Base-by-base conservation (phyloP, 441 rosid genomes). In the Syzygium syzygioides region DNA sequence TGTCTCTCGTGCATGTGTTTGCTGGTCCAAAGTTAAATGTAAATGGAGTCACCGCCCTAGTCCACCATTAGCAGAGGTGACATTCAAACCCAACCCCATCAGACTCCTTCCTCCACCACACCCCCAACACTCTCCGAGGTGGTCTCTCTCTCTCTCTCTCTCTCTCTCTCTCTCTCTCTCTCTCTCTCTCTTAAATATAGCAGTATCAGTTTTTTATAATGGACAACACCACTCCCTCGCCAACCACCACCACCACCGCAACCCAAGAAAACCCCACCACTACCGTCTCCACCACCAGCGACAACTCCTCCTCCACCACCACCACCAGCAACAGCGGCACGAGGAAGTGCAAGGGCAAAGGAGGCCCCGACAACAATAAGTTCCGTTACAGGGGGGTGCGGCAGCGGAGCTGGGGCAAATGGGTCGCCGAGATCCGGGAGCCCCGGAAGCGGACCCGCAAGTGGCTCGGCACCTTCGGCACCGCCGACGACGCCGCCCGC, bases 351-450 rank as follows among this genome's bases (percentile, higher is more conserved):
- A 96, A 94, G 88, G 98, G 99, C 86, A 96, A 95, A 91, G 99
- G 99, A 9, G 99, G 99, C 17, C 99, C 99, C 0, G 99, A 96
- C 60, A 97, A 97, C 83, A 89, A 93, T 88, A 97, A 96, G 95
- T 97, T 96, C 83, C 93, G 97, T 84, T 97, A 96, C 92, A 92
- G 96, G 57, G 99, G 99, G 9, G 99, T 97, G 23, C 88, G 99
- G 88, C 99, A 97, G 88, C 91, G 99, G 55, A 96, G 98, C 90
- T 97, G 99, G 99, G 99, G 99, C 2, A 97, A 97, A 89, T 97
- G 99, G 99, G 99, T 96, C 5, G 99, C 98, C 23, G 99, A 97
- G 98, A 97, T 96, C 94, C 96, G 99, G 0, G 99, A 97, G 88
- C 98, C 99, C 14, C 92, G 98, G 30, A 96, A 96, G 90, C 95